Evolutionary conservation across 2,329 filamentous ascomycete species (phyloP).

Genomic region (Colletotrichum sp.): DNA sequence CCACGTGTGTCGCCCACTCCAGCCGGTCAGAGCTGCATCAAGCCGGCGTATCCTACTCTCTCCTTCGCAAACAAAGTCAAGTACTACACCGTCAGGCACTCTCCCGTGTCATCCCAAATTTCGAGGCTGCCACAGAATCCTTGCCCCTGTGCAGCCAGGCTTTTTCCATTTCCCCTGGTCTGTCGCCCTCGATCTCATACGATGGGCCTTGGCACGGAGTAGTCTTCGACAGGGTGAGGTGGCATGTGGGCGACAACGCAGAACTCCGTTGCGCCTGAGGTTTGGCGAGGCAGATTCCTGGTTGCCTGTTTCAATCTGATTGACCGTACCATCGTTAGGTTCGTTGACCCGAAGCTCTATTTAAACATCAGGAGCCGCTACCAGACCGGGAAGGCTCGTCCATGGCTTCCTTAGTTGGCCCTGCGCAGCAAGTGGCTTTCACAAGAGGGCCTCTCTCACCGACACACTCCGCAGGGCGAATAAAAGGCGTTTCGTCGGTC

Average conservation of each 20-base stretch:
- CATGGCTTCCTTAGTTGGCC: not conserved
- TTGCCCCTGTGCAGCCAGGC: not conserved
- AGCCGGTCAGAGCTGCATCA: not conserved
- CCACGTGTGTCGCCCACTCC: slow-evolving; percentile 9
- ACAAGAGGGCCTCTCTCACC: not conserved
- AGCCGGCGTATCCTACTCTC: not conserved
- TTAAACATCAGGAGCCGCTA: not conserved
- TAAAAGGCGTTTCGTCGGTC: not conserved
- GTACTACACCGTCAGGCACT: not conserved
- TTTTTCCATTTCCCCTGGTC: not conserved
- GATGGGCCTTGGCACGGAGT: not conserved
- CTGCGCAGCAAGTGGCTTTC: not conserved
- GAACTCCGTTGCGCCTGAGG: not conserved
- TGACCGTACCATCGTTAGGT: not conserved
- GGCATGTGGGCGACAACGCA: not conserved
- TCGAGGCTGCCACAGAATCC: not conserved
- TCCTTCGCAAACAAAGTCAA: not conserved
- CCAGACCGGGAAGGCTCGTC: not conserved
- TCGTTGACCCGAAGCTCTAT: not conserved
- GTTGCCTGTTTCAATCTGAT: not conserved
- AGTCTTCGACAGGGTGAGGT: not conserved
- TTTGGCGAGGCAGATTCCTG: not conserved
- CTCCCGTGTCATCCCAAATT: slow-evolving; percentile 5
- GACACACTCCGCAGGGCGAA: not conserved
- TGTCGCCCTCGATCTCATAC: not conserved